These are phyloP conservation scores for Lachnellula willkommii DNA, from an alignment of 2,329 filamentous ascomycete genomes.

Conservation along the genomic window DNA sequence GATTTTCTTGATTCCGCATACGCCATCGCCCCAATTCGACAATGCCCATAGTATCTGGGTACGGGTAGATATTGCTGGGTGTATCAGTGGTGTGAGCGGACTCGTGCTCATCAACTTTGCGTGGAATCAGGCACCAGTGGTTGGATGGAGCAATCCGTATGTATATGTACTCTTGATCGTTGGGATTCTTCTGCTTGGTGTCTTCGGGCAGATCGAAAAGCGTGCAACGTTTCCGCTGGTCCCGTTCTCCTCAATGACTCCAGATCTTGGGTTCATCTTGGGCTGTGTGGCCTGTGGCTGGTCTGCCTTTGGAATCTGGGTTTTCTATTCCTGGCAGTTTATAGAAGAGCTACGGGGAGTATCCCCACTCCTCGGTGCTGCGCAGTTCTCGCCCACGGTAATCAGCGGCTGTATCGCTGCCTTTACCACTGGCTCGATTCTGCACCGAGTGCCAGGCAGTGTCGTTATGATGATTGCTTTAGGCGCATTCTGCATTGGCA, in stretches of 20 bases:
- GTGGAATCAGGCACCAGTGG: slow-evolving; percentile 38
- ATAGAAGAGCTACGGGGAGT: slow-evolving; percentile 24
- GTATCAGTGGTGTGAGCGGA: slow-evolving; percentile 41
- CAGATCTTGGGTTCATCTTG: slow-evolving; percentile 44
- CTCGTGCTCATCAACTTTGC: slow-evolving; percentile 52
- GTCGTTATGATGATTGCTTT: slow-evolving; percentile 34
- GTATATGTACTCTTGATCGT: slow-evolving; percentile 46
- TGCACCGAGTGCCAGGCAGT: slow-evolving; percentile 28
- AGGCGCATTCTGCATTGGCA: slow-evolving; percentile 38
- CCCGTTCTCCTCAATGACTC: slow-evolving; percentile 46
- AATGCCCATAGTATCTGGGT: slow-evolving; percentile 22
- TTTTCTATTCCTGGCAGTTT: slow-evolving; percentile 26
- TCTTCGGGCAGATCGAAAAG: slow-evolving; percentile 51
- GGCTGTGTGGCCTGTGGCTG: slow-evolving; percentile 25
- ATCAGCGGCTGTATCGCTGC: slow-evolving; percentile 32
- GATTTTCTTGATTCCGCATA: slow-evolving; percentile 36
- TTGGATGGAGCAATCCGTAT: slow-evolving; percentile 17
- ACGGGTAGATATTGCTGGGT: slow-evolving; percentile 39
- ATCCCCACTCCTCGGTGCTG: slow-evolving; percentile 29
- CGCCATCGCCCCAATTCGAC: slow-evolving; percentile 28
- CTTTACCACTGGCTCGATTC: slow-evolving; percentile 32
- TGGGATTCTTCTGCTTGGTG: slow-evolving; percentile 46
- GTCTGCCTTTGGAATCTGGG: slow-evolving; percentile 28
- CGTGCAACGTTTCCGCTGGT: slow-evolving; percentile 48
- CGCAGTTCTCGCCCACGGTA: slow-evolving; percentile 26